Evolutionary conservation across 139 green algal species (phyloP), one percentile per base, ranked within the genome.

Genomic region (Coelastrella sp.): DNA sequence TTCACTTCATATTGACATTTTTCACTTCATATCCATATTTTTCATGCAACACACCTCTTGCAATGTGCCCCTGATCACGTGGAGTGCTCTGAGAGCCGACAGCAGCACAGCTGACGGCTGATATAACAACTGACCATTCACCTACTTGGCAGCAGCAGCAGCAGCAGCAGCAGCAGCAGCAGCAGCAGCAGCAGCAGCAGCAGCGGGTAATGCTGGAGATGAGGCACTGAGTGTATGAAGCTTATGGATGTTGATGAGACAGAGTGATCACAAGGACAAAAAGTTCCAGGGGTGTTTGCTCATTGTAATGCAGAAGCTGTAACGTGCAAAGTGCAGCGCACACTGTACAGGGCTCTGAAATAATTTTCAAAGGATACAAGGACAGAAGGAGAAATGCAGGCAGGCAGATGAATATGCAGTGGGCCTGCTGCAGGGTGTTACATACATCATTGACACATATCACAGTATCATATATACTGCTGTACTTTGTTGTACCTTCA

Each of bases 121-220:
- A 76, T 84, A 59, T 20, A 89, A 57, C 85, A 89, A 60, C 80
- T 91, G 84, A 17, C 57, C 72, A 22, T 92, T 79, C 49, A 92
- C 75, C n/a, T 90, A 49, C 35, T 49, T 3, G 35, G 35, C 35
- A 49, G 35, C 35, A 49, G 35, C 56, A 82, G 76, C 74, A 80
- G 74, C 24, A 80, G 22, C 74, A 57, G 74, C 74, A 19, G 24
- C 35, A 80, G 74, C 24, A 80, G 22, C 74, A 57, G 74, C 74
- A 19, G 35, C 35, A 49, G 35, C 35, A 49, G 35, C 56, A 82
- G 76, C 74, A 80, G 74, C 24, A 80, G 22, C 74, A 57, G 74
- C 74, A 19, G 24, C 35, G n/a, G 35, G 35, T 49, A 3, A 3
- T 49, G 35, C 35, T 49, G 35, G 35, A 78, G 15, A 7, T 24